Conservation (phyloP, 2,329 filamentous ascomycete genomes). For the Akanthomyces uredinophilus region DNA sequence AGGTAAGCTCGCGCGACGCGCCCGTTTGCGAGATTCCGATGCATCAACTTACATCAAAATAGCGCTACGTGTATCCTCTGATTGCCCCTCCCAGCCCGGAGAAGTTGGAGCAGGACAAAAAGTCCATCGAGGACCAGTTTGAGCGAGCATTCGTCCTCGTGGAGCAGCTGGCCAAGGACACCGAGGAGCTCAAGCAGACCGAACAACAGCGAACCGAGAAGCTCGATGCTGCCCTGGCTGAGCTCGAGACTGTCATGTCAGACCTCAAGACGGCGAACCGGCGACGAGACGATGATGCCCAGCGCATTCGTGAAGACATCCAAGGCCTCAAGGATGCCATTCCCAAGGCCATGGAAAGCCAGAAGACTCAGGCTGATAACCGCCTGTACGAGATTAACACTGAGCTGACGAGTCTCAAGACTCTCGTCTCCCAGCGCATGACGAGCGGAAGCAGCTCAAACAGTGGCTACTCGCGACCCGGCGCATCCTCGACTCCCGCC, state of each 20-base stretch:
- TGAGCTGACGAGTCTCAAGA: conserved; percentile 90
- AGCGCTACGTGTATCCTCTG: conserved; percentile 87
- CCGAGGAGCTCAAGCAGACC: conserved; percentile 76
- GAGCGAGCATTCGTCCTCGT: conserved; percentile 86
- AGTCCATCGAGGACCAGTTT: conserved; percentile 87
- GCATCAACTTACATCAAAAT: conserved; percentile 22
- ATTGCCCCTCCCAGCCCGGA: conserved; percentile 91
- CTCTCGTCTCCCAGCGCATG: conserved; percentile 66
- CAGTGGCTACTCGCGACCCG: conserved; percentile 12
- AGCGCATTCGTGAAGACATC: conserved; percentile 82
- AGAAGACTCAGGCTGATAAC: conserved; percentile 77
- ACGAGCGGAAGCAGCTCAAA: conserved; percentile 27
- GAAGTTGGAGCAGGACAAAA: conserved; percentile 90
- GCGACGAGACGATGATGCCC: conserved; percentile 80
- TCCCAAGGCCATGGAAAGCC: conserved; percentile 80
- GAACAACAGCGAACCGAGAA: conserved; percentile 80
- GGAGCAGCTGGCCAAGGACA: conserved; percentile 89
- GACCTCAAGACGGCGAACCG: conserved; percentile 78
- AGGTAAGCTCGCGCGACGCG: conserved; percentile 48
- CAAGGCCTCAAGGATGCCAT: conserved; percentile 76
- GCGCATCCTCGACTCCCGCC: neutral
- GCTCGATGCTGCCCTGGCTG: conserved; percentile 72
- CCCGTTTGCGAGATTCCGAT: neutral
- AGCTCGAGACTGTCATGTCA: conserved; percentile 76
- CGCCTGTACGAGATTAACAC: conserved; percentile 78